These are phyloP conservation scores for Tothia fuscella DNA, from an alignment of 2,329 filamentous ascomycete species.

Conservation along the genomic window DNA sequence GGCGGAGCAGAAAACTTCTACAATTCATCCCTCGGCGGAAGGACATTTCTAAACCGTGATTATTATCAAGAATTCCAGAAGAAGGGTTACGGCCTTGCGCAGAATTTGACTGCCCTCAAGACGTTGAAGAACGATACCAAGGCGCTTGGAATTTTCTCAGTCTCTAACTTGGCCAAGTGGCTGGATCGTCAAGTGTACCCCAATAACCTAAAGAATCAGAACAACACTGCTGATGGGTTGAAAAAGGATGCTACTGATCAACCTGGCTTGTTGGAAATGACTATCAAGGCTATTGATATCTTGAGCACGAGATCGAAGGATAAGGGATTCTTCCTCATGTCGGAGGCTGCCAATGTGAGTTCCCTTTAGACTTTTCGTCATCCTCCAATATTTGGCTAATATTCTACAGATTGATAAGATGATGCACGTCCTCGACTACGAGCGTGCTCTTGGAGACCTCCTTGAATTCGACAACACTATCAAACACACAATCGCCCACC, in stretches of 20 bases:
- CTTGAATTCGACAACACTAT: constrained; percentile 79
- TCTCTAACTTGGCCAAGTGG: constrained; percentile 68
- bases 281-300: constrained; percentile 72
- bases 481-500: constrained; percentile 59
- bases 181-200: constrained; percentile 74
- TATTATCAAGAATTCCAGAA: constrained; percentile 61
- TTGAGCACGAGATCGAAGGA: constrained; percentile 52
- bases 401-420: constrained; percentile 91
- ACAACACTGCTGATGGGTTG: constrained; percentile 53
- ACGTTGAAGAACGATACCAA: constrained; percentile 45
- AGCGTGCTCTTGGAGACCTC: constrained; percentile 72
- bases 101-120: constrained; percentile 62
- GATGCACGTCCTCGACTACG: constrained; percentile 78
- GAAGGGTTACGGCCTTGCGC: constrained; percentile 57
- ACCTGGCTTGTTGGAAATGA: constrained; percentile 81
- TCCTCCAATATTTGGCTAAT: too few relatives aligned
- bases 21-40: constrained; percentile 37
- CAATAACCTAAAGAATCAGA: constrained; percentile 55
- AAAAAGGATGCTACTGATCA: constrained; percentile 56
- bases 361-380: too few relatives aligned
- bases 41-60: constrained; percentile 57
- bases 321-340: constrained; percentile 79
- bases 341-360: constrained; percentile 74
- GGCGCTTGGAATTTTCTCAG: constrained; percentile 67
- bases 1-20: constrained; percentile 75